A percentile compares a stretch with the other conserved stretches of the same genome.
Conservation (phyloP, 441 rosid species). For the Pelargonium australe region DNA sequence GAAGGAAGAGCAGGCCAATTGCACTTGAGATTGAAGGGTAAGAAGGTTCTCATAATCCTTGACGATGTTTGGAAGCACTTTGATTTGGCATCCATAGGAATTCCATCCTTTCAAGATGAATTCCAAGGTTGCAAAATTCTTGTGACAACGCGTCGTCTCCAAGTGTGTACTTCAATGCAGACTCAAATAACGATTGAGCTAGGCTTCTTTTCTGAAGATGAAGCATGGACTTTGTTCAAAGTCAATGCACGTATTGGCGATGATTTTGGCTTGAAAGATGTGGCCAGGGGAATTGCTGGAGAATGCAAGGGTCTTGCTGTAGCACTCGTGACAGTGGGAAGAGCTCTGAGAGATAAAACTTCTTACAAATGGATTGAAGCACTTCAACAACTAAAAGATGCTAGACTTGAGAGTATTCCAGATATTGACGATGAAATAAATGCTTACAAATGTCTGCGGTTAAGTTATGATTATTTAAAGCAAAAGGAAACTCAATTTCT, state of each 20-base stretch:
- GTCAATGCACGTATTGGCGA: background rate
- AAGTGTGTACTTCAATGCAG: background rate
- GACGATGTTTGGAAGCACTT: constrained; percentile 1
- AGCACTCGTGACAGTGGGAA: background rate
- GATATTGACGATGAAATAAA: background rate
- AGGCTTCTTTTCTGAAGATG: background rate
- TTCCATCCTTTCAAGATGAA: background rate
- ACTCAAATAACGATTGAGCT: background rate
- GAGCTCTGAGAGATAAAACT: background rate
- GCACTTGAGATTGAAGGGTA: constrained; percentile 2
- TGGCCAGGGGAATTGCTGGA: background rate
- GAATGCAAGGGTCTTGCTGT: background rate
- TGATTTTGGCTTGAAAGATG: background rate
- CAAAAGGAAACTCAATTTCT: background rate
- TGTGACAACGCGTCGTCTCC: background rate
- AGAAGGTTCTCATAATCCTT: constrained; percentile 3
- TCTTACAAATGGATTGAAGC: background rate
- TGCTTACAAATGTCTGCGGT: constrained; percentile 1
- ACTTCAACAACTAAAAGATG: background rate
- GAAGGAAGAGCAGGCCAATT: background rate
- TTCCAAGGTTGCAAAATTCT: background rate
- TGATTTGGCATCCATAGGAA: background rate
- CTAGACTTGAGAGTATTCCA: background rate
- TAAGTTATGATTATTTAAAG: background rate
- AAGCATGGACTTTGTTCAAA: background rate